Conservation (phyloP, 768 basidiomycete species). For the Termitomyces sp. region DNA sequence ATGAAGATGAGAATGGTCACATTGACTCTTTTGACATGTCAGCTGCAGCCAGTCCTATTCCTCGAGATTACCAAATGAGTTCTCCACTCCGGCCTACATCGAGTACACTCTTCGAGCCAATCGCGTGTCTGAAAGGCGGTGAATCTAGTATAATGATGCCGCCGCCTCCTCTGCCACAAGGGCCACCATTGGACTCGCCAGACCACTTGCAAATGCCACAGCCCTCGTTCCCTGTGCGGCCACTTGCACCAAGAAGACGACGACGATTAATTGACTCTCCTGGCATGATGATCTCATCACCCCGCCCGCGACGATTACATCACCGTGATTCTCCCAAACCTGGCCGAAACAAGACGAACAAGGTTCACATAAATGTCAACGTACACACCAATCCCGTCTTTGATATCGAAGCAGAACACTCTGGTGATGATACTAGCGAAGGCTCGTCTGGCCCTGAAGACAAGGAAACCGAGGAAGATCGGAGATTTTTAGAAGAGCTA, state of each 20-base stretch:
- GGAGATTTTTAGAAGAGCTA: conserved; percentile 57
- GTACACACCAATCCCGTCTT: conserved; percentile 35
- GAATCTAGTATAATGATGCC: conserved; percentile 17
- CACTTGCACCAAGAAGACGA: conserved; percentile 13
- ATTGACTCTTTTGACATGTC: conserved; percentile 15
- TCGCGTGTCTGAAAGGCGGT: background rate
- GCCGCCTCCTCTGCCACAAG: conserved; percentile 21
- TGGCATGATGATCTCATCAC: conserved; percentile 20
- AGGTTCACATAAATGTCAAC: background rate
- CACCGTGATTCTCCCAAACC: conserved; percentile 27
- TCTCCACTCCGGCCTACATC: conserved; percentile 10
- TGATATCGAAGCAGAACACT: conserved; percentile 71
- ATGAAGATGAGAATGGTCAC: conserved; percentile 15
- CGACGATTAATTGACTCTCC: conserved; percentile 22
- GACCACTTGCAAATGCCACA: conserved; percentile 14
- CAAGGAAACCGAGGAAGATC: conserved; percentile 64
- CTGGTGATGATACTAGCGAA: conserved; percentile 71
- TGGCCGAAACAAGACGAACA: conserved; percentile 9
- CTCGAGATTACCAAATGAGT: background rate
- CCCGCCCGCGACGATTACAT: conserved; percentile 31
- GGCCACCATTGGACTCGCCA: conserved; percentile 10
- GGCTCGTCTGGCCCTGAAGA: conserved; percentile 54
- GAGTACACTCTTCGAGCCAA: conserved; percentile 10
- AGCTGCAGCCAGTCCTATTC: conserved; percentile 3
- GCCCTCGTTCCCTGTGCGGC: conserved; percentile 24